Base-by-base conservation (phyloP, 345 rosid species). In the Ceriops decandra region DNA sequence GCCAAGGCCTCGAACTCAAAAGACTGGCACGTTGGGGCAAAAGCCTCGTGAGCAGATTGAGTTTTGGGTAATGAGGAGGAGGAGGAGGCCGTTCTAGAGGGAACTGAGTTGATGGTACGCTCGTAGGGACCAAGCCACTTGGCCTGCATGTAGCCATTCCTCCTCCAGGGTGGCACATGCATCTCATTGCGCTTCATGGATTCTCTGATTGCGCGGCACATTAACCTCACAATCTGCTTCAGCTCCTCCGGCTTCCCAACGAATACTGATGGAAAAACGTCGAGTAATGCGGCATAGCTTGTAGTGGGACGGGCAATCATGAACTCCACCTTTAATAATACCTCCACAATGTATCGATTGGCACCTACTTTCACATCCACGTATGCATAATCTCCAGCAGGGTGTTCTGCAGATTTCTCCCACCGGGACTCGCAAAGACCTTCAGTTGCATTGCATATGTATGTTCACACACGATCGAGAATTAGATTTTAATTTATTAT, bases 341-440 rank as follows among this genome's bases (percentile, higher is more conserved):
- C 87, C 72, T 90, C 96, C 22, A 91, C 74, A 16, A 95, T 81
- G 52, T 75, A 85, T n/a, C 95, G 96, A 27, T 38, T 67, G 5
- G 77, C 82, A 5, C 46, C 72, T n/a, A 33, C 46, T 0, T 82
- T 85, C 52, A 91, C 80, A 62, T 95, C 97, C 0, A 93, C 78
- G 24, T 76, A 91, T 57, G 89, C 90, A 68, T 88, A 82, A 27
- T 68, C 79, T 38, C 98, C 97, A 0, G 87, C 74, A 3, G 89
- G 92, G 56, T 74, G 72, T 73, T 77, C 71, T 13, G 77, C 87
- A 19, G 75, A 70, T 74, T 70, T 91, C 75, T 87, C 92, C 98
- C 97, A 93, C 51, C 75, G 75, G 0, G 92, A 85, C 66, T 91
- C 88, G 97, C 97, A 93, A 1, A 93, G 84, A 46, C 98, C 96